A percentile compares a stretch with the other conserved stretches of the same genome.
Evolutionary conservation across 1,139 yeast genomes (phyloP).

Genomic region (Debaryomyces sp.): DNA sequence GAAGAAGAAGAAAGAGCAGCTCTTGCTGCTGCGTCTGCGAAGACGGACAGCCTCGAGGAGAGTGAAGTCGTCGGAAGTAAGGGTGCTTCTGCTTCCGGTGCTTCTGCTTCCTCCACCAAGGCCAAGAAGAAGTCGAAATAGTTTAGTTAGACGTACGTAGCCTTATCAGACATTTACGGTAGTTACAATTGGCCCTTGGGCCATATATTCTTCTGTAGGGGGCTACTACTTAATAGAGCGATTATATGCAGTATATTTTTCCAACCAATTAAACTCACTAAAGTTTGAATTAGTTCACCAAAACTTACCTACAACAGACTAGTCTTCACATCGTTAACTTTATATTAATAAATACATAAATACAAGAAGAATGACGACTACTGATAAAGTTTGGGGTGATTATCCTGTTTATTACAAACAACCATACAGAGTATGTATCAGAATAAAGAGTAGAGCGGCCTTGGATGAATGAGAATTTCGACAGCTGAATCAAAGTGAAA

Average conservation of each 20-base stretch:
- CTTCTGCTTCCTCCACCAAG: constrained; percentile 8
- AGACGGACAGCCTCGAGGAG: constrained; percentile 15
- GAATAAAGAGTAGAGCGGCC: not conserved
- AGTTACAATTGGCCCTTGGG: not conserved
- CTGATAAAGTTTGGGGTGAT: constrained; percentile 49
- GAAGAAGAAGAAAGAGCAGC: constrained; percentile 40
- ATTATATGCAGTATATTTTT: constrained; percentile 10
- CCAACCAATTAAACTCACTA: constrained; percentile 15
- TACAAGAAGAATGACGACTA: constrained; percentile 6
- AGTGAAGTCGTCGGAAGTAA: constrained; percentile 1
- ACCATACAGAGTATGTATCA: constrained; percentile 60
- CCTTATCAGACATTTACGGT: not conserved
- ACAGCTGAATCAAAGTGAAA: not conserved
- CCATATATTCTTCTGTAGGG: not conserved
- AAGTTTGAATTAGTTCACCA: constrained; percentile 10
- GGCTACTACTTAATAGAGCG: too few species aligned
- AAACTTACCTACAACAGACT: not conserved
- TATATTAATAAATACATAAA: constrained; percentile 6
- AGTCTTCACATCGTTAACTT: not conserved
- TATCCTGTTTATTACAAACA: constrained; percentile 64
- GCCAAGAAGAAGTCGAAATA: constrained; percentile 9
- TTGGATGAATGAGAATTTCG: not conserved
- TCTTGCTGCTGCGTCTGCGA: constrained; percentile 16
- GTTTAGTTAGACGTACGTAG: not conserved
- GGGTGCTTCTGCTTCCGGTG: constrained; percentile 9